Conservation (phyloP, 2,329 filamentous ascomycete species). For the Alternaria burnsii region DNA sequence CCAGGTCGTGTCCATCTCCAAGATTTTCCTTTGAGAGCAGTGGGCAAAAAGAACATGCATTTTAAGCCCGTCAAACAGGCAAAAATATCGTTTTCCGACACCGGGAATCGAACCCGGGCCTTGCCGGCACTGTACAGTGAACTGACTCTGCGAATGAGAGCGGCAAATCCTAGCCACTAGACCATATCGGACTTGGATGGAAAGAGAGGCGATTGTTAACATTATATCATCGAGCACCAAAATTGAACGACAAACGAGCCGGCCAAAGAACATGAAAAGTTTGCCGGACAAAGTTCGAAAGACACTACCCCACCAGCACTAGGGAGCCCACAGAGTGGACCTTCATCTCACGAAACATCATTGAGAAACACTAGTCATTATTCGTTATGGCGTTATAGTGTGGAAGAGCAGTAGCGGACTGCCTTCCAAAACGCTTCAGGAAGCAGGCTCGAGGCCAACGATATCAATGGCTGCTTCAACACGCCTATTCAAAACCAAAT, state of each 20-base stretch:
- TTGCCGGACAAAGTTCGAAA: background rate
- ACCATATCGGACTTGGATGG: constrained; percentile 17
- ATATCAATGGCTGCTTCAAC: background rate
- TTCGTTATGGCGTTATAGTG: background rate
- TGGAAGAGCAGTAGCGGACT: background rate
- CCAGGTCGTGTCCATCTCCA: background rate
- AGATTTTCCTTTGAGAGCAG: too few relatives aligned
- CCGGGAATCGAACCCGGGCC: constrained; percentile 23
- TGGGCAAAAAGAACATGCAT: background rate
- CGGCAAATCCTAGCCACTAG: constrained; percentile 24
- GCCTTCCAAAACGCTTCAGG: background rate
- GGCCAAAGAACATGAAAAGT: background rate
- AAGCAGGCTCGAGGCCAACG: background rate
- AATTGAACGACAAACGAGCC: too few relatives aligned
- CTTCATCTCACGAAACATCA: background rate
- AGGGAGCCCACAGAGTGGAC: background rate
- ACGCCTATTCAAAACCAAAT: background rate
- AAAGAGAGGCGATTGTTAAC: accelerated
- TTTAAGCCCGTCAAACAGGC: background rate
- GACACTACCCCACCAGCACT: background rate
- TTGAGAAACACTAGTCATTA: background rate
- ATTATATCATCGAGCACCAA: background rate
- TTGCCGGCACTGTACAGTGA: constrained; percentile 21
- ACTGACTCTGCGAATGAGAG: constrained; percentile 21
- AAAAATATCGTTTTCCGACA: constrained; percentile 15